Evolutionary conservation across 202 grass and related monocot species (phyloP).

Genomic region (Brachypodium distachyon): DNA sequence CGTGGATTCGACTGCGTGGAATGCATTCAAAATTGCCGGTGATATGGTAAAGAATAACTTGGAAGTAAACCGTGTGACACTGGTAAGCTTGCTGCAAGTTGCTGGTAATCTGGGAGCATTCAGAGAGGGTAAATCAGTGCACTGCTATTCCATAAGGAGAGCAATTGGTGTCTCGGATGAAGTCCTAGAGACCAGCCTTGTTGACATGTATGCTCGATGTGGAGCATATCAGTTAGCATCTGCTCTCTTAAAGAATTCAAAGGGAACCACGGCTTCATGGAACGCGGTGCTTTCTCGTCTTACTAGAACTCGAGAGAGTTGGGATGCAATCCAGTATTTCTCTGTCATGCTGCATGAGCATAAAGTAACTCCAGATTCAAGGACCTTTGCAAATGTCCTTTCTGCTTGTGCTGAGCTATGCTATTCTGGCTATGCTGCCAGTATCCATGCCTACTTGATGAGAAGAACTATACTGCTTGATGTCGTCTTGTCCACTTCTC

Average conservation of each 20-base stretch:
- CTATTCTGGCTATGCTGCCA: conserved; percentile 15
- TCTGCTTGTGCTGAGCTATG: conserved; percentile 32
- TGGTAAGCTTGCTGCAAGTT: conserved; percentile 47
- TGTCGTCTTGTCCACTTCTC: conserved; percentile 4
- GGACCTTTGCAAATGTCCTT: conserved; percentile 26
- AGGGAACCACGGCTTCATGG: conserved; percentile 33
- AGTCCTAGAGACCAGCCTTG: conserved; percentile 44
- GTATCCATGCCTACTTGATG: conserved; percentile 47
- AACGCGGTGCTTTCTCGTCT: conserved; percentile 47
- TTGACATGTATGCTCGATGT: conserved; percentile 52
- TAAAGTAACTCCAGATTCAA: conserved; percentile 42
- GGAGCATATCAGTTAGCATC: conserved; percentile 25
- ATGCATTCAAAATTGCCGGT: conserved; percentile 35
- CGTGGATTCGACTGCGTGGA: conserved; percentile 15
- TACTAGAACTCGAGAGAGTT: conserved; percentile 13
- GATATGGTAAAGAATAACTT: conserved; percentile 34
- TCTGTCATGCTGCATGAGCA: conserved; percentile 36
- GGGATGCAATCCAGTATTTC: conserved; percentile 30
- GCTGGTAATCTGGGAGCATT: conserved; percentile 36
- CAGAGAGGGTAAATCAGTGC: conserved; percentile 37
- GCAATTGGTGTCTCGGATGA: conserved; percentile 40
- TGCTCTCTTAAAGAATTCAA: conserved; percentile 24
- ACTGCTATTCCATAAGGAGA: conserved; percentile 52
- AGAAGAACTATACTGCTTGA: conserved; percentile 47
- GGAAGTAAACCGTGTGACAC: conserved; percentile 44